Percentiles rank a stretch among this genome's conserved stretches.
phyloP scores from a whole-genome alignment of 306 rosid species.

The cucumber (Cucumis sativus) region Cucumber_9930_V3 NC_026660.2:5212001-5212500 shows the following conservation, averaged over 20 bases:
- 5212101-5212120: constrained; percentile 88
- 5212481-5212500: constrained; percentile 45
- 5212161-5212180: not conserved
- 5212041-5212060: constrained; percentile 81
- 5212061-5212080: constrained; percentile 92
- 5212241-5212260: constrained; percentile 64
- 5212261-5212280: constrained; percentile 66
- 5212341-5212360: not conserved
- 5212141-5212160: constrained; percentile 8
- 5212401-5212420: constrained; percentile 73
- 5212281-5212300: constrained; percentile 82
- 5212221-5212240: constrained; percentile 87
- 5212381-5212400: constrained; percentile 15
- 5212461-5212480: constrained; percentile 97
- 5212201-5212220: constrained; percentile 91
- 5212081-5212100: constrained; percentile 61
- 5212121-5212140: constrained; percentile 26
- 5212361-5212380: constrained; percentile 3
- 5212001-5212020: constrained; percentile 10
- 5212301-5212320: constrained; percentile 8
- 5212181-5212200: constrained; percentile 29
- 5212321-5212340: constrained; percentile 3
- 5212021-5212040: constrained; percentile 15
- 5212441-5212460: constrained; percentile 96
- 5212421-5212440: constrained; percentile 73